Evolutionary conservation across 257 asterid species (phyloP).

Genomic region (Ilex aquifolium): DNA sequence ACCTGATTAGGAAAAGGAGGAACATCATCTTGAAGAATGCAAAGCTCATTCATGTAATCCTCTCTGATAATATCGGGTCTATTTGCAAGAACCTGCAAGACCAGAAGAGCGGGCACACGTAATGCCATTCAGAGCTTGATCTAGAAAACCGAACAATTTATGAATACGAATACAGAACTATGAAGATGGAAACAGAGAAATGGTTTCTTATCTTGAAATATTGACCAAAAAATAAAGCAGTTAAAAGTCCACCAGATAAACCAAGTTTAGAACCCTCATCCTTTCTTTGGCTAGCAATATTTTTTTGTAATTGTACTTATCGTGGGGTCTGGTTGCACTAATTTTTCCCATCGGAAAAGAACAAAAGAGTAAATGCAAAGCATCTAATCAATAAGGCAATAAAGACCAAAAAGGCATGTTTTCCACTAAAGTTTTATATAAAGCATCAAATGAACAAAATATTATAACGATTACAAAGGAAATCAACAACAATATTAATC

Average conservation of each 20-base stretch:
- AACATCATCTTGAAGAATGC: conserved; percentile 99
- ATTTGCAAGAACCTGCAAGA: conserved; percentile 84
- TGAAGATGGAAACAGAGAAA: background rate
- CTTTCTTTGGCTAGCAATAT: too few relatives aligned
- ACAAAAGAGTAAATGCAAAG: too few relatives aligned
- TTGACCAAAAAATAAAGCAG: background rate
- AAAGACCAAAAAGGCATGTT: too few relatives aligned
- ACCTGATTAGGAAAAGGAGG: conserved; percentile 98
- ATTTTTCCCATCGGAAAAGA: too few relatives aligned
- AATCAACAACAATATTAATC: background rate
- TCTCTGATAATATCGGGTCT: conserved; percentile 99
- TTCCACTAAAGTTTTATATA: too few relatives aligned
- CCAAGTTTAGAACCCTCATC: too few relatives aligned
- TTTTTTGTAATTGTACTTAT: too few relatives aligned
- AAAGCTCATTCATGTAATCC: conserved; percentile 98
- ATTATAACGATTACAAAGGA: background rate
- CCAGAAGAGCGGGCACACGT: too few relatives aligned
- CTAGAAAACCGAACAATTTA: background rate
- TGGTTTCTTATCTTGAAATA: background rate
- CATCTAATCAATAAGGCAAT: too few relatives aligned
- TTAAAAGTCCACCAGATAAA: background rate
- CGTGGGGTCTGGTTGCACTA: too few relatives aligned
- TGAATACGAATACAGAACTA: background rate
- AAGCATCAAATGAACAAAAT: too few relatives aligned
- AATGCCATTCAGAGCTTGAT: too few relatives aligned